Conservation (phyloP, 768 basidiomycete species). For the Lactifluus subvellereus region DNA sequence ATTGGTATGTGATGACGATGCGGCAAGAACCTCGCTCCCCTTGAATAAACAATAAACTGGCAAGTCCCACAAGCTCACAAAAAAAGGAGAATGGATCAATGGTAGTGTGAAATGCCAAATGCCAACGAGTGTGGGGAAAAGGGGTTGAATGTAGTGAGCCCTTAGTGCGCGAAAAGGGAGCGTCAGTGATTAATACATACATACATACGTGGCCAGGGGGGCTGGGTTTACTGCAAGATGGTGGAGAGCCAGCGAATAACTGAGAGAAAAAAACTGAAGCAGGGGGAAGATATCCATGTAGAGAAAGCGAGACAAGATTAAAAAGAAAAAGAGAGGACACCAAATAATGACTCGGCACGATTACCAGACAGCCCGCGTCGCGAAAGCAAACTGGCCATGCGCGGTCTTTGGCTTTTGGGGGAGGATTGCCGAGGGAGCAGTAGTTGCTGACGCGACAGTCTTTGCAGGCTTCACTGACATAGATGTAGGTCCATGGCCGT, state of each 20-base stretch:
- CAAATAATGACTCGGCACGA: background rate
- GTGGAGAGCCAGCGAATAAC: constrained; percentile 2
- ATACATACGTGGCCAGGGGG: constrained; percentile 10
- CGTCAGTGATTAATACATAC: constrained; percentile 21
- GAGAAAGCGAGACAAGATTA: background rate
- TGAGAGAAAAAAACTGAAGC: background rate
- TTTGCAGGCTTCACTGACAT: background rate
- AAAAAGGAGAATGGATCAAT: background rate
- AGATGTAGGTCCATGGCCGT: background rate
- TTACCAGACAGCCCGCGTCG: constrained; percentile 21
- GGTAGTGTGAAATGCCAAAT: background rate
- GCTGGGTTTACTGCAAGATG: background rate
- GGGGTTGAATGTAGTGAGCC: constrained; percentile 3
- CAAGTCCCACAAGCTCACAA: constrained; percentile 11
- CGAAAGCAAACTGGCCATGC: constrained; percentile 19
- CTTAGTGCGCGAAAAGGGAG: constrained; percentile 7
- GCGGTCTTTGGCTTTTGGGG: constrained; percentile 18
- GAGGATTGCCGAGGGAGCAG: background rate
- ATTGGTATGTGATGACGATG: constrained; percentile 18
- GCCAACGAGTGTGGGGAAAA: background rate
- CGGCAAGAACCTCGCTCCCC: constrained; percentile 9
- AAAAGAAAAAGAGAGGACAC: background rate
- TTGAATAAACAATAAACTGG: constrained; percentile 16
- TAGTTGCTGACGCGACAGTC: background rate
- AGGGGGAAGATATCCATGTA: constrained; percentile 4